Conservation (phyloP, 805 yeast species). For the Cyberlindnera americana region DNA sequence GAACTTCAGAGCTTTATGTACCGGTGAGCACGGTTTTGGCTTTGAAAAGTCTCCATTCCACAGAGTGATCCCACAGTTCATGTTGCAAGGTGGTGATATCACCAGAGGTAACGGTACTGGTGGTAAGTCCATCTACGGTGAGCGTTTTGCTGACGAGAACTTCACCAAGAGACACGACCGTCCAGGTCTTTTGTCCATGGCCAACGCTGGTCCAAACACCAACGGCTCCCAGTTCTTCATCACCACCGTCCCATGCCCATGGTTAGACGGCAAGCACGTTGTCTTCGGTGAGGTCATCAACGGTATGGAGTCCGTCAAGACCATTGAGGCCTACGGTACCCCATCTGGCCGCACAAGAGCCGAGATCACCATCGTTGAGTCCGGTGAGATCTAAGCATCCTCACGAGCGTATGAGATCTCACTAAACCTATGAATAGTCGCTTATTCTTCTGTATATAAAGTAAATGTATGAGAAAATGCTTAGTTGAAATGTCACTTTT, state of each 20-base stretch:
- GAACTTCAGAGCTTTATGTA: constrained; percentile 76
- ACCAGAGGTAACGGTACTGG: constrained; percentile 88
- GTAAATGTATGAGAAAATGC: no score
- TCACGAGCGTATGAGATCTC: no score
- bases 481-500: no score
- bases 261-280: constrained; percentile 78
- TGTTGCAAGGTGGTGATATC: constrained; percentile 95
- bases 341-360: constrained; percentile 63
- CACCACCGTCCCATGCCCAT: constrained; percentile 73
- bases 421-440: no score
- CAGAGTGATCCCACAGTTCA: constrained; percentile 91
- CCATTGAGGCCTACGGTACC: constrained; percentile 64
- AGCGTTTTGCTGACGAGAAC: constrained; percentile 57
- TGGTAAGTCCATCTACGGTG: constrained; percentile 84
- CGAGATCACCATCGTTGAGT: constrained; percentile 57
- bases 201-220: constrained; percentile 90
- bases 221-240: constrained; percentile 90
- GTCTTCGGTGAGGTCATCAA: constrained; percentile 74
- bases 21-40: constrained; percentile 77
- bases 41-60: constrained; percentile 85
- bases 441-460: no score
- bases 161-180: constrained; percentile 68
- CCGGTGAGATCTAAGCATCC: constrained; percentile 43
- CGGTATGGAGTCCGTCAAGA: constrained; percentile 58
- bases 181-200: constrained; percentile 87